phyloP scores from a whole-genome alignment of 1,139 yeast genomes.

The Yamadazyma dendronema region DNA sequence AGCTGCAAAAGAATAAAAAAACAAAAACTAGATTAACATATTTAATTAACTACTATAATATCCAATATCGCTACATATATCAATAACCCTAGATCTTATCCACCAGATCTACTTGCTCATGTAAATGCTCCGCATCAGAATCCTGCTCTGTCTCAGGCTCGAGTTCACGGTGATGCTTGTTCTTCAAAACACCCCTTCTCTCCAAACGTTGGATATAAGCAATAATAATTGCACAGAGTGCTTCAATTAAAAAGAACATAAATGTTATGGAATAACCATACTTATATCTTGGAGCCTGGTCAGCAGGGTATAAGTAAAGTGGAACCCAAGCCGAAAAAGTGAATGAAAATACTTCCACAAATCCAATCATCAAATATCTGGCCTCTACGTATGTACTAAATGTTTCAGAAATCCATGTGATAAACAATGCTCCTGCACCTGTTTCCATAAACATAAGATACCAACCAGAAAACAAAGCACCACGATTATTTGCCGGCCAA shows the following conservation, averaged over 20 bases:
- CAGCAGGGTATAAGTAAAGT: slow-evolving; percentile 13
- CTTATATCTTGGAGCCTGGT: slow-evolving; percentile 20
- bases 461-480: slow-evolving; percentile 20
- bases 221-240: slow-evolving; percentile 13
- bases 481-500: slow-evolving; percentile 10
- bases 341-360: slow-evolving; percentile 19
- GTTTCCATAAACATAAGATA: slow-evolving; percentile 19
- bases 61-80: too few relatives aligned
- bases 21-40: too few relatives aligned
- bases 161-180: slow-evolving; percentile 5
- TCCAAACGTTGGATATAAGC: slow-evolving; percentile 9
- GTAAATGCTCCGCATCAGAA: too few relatives aligned
- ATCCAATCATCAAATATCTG: slow-evolving; percentile 19
- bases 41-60: too few relatives aligned
- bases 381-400: slow-evolving; percentile 18
- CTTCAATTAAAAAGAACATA: slow-evolving; percentile 18
- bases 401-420: slow-evolving; percentile 22
- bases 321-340: slow-evolving; percentile 22
- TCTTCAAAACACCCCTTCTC: slow-evolving; percentile 9
- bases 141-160: too few relatives aligned
- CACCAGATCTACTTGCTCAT: too few relatives aligned
- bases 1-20: too few relatives aligned
- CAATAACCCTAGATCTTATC: too few relatives aligned
- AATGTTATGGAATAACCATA: slow-evolving; percentile 20
- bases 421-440: slow-evolving; percentile 20